Percentiles rank a stretch among this genome's conserved stretches.
phyloP scores from a whole-genome alignment of 2,329 filamentous ascomycete species.

The Rhynchosporium graminicola region DNA sequence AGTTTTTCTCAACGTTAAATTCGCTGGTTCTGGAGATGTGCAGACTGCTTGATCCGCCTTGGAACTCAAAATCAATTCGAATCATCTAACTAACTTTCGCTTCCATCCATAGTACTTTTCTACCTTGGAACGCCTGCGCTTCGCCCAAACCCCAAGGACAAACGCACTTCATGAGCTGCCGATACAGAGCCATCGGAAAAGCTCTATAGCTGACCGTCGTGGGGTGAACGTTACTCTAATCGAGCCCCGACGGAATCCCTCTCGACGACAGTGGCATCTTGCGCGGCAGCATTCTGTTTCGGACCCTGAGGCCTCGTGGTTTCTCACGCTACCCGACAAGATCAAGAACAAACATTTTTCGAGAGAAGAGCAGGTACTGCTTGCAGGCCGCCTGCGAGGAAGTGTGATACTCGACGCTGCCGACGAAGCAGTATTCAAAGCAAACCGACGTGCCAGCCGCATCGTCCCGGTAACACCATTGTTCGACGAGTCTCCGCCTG shows the following conservation, averaged over 20 bases:
- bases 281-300: constrained; percentile 43
- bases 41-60: background rate
- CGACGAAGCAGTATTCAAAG: constrained; percentile 57
- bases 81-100: constrained; percentile 21
- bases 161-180: constrained; percentile 38
- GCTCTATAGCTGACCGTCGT: constrained; percentile 36
- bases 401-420: constrained; percentile 57
- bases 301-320: constrained; percentile 65
- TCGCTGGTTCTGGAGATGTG: constrained; percentile 7
- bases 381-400: constrained; percentile 55
- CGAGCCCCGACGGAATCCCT: constrained; percentile 34
- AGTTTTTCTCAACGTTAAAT: constrained; percentile 7
- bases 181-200: constrained; percentile 33
- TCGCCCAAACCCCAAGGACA: constrained; percentile 53
- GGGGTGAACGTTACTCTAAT: constrained; percentile 34
- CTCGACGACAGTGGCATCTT: constrained; percentile 35
- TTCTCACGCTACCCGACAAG: constrained; percentile 70
- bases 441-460: constrained; percentile 45
- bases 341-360: constrained; percentile 71
- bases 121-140: constrained; percentile 67
- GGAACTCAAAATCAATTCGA: background rate
- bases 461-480: constrained; percentile 37
- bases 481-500: constrained; percentile 37
- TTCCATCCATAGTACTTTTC: constrained; percentile 64
- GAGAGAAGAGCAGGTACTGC: constrained; percentile 66